phyloP scores from a whole-genome alignment of 1,284 basidiomycete genomes.

The Violaceomyces palustris region DNA sequence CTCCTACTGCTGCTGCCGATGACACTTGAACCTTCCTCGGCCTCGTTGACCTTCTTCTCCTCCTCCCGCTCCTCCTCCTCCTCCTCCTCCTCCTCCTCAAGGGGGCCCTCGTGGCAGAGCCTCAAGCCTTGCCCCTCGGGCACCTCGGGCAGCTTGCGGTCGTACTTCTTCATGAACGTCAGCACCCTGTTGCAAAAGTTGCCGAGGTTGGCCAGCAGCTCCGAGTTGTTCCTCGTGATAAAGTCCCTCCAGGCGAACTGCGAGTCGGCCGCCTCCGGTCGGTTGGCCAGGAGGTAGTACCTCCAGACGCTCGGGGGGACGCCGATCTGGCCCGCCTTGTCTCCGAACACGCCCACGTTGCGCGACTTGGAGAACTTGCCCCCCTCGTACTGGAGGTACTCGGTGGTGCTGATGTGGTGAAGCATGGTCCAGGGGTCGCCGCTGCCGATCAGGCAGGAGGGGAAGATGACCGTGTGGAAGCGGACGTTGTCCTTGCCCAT shows the following conservation, averaged over 20 bases:
- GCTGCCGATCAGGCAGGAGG: conserved; percentile 82
- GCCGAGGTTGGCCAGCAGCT: conserved; percentile 92
- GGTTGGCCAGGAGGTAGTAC: conserved; percentile 87
- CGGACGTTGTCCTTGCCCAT: conserved; percentile 78
- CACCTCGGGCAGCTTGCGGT: conserved; percentile 62
- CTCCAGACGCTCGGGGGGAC: conserved; percentile 92
- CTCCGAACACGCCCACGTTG: conserved; percentile 95
- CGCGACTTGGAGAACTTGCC: conserved; percentile 98
- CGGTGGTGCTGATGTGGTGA: conserved; percentile 91
- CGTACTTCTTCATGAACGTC: conserved; percentile 88
- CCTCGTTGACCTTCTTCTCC: conserved; percentile 54
- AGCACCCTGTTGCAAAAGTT: conserved; percentile 95
- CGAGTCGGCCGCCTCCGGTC: conserved; percentile 89
- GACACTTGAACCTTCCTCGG: conserved; percentile 16
- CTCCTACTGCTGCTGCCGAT: too few relatives aligned
- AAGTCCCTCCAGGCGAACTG: conserved; percentile 98
- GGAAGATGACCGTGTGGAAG: conserved; percentile 97
- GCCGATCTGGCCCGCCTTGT: conserved; percentile 85
- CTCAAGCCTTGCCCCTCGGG: conserved; percentile 34
- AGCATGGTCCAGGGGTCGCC: conserved; percentile 88
- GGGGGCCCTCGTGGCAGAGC: conserved; percentile 22
- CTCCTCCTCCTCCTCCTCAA: conserved; percentile 12
- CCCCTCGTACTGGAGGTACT: conserved; percentile 97
- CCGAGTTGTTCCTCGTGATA: conserved; percentile 87
- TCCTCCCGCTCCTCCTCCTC: conserved; percentile 4